These are phyloP conservation scores for Juglanconis sp. DNA, from an alignment of 2,329 filamentous ascomycete genomes.

Conservation along the genomic window DNA sequence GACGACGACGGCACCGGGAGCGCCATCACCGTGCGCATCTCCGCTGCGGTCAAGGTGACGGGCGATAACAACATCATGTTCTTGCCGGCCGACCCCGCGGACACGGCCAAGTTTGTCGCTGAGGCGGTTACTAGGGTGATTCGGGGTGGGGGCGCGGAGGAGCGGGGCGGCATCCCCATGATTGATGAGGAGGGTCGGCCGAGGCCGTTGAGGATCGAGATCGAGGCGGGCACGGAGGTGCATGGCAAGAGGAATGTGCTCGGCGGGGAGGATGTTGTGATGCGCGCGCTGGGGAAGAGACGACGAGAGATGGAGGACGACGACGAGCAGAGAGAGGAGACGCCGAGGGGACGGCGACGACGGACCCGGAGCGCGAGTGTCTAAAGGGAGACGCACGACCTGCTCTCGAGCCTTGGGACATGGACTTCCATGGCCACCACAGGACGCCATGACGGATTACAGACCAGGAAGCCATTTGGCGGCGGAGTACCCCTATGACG, in stretches of 20 bases:
- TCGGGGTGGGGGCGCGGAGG: conserved; percentile 36
- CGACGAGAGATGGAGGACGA: neutral
- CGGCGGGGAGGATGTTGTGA: conserved; percentile 26
- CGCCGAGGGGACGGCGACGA: neutral
- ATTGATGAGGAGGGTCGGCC: conserved; percentile 42
- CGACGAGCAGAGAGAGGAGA: neutral
- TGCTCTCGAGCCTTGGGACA: too few relatives aligned
- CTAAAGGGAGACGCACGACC: neutral
- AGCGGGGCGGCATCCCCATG: conserved; percentile 40
- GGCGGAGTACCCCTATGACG: too few relatives aligned
- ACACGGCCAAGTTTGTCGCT: conserved; percentile 41
- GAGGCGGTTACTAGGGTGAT: conserved; percentile 43
- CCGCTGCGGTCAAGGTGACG: conserved; percentile 43
- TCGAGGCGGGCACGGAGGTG: conserved; percentile 45
- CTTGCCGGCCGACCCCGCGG: conserved; percentile 33
- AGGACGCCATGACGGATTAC: too few relatives aligned
- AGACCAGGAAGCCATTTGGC: too few relatives aligned
- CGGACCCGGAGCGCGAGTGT: conserved; percentile 7
- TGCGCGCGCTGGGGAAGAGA: conserved; percentile 7
- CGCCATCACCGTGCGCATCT: conserved; percentile 45
- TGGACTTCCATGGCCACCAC: too few relatives aligned
- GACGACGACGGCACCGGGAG: conserved; percentile 23
- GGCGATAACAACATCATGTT: conserved; percentile 49
- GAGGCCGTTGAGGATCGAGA: conserved; percentile 38
- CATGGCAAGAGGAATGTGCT: conserved; percentile 43